Evolutionary conservation across 352 stramenopile species (phyloP), one percentile per base, ranked within the genome.

Genomic region (Globisporangium cystogenes): DNA sequence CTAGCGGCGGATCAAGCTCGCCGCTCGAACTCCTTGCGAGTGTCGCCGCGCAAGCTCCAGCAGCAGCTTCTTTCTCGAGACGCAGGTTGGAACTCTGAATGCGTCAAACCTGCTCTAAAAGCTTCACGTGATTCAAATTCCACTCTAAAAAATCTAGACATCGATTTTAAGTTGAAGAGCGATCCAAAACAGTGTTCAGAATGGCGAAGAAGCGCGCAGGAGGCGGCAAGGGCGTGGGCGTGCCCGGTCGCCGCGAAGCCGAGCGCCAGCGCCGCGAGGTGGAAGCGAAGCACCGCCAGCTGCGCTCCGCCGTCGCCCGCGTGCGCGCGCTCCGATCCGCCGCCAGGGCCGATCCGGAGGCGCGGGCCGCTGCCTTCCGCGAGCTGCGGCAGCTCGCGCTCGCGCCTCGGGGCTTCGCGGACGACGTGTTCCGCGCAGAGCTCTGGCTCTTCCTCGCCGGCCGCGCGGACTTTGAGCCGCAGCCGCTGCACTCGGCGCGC

Each of bases 361-460:
- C 41, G 15, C 20, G 31, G 18, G 43, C 33, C 16, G 36, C 51
- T 15, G 23, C 61, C 10, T 89, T 90, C 57, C 39, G 64, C 26
- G 61, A 84, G 49, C 61, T 93, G 11, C 77, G 80, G n/a, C 65
- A 64, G 31, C 65, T 93, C 24, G 82, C 82, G 31, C 62, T 87
- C 29, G 65, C 68, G 16, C 70, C 71, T 10, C 63, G 66, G 37
- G 82, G 82, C 14, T 60, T 93, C 18, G 65, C 85, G 47, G 74
- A 68, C 23, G 60, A 79, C 49, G 68, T 76, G n/a, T 67, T 93
- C 16, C 70, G 85, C 2, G 62, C 64, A 31, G 53, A 70, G 26
- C 51, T 93, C 23, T 95, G 85, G 85, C 69, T 76, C 0, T 68
- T 86, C 31, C 59, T 95, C 24, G 54, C 88, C 4, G 70, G 64